Evolutionary conservation across 1,284 basidiomycete species (phyloP).

Genomic region (Cutaneotrichosporon sp.): DNA sequence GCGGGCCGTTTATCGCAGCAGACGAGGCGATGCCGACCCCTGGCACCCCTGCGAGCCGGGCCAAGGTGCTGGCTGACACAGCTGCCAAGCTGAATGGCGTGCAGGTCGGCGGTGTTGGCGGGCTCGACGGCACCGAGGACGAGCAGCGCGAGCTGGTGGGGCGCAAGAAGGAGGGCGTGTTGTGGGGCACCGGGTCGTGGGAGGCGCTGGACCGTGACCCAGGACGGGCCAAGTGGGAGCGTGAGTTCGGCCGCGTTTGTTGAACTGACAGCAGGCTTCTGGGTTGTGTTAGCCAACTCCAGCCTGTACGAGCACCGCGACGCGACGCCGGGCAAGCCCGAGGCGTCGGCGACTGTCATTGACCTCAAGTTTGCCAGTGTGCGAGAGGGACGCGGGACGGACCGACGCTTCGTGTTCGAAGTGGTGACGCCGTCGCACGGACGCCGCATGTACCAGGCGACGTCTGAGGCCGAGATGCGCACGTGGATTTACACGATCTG

Average conservation of each 20-base stretch:
- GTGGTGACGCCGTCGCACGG: constrained; percentile 57
- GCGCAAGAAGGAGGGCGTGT: constrained; percentile 51
- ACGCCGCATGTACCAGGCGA: constrained; percentile 58
- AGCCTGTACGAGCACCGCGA: constrained; percentile 55
- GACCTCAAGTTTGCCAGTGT: constrained; percentile 54
- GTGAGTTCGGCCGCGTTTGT: constrained; percentile 40
- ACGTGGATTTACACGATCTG: constrained; percentile 58
- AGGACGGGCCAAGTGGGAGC: constrained; percentile 50
- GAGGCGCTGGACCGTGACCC: constrained; percentile 45
- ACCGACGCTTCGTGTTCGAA: constrained; percentile 56
- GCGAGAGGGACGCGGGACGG: constrained; percentile 52
- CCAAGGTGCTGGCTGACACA: constrained; percentile 19
- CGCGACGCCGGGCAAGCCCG: constrained; percentile 34
- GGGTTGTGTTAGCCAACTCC: constrained; percentile 52
- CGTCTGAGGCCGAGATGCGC: constrained; percentile 55
- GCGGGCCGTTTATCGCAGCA: neutral
- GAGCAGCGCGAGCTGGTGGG: constrained; percentile 47
- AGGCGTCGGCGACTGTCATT: constrained; percentile 46
- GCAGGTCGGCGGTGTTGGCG: constrained; percentile 41
- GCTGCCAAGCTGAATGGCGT: constrained; percentile 24
- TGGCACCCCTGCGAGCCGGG: neutral
- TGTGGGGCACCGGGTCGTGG: constrained; percentile 53
- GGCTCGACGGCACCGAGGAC: constrained; percentile 43
- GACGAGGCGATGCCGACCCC: constrained; percentile 3
- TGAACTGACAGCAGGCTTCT: constrained; percentile 38